Percentiles rank a stretch among this genome's conserved stretches.
phyloP scores from a whole-genome alignment of 305 asterid species.

The Solanum chacoense region DNA sequence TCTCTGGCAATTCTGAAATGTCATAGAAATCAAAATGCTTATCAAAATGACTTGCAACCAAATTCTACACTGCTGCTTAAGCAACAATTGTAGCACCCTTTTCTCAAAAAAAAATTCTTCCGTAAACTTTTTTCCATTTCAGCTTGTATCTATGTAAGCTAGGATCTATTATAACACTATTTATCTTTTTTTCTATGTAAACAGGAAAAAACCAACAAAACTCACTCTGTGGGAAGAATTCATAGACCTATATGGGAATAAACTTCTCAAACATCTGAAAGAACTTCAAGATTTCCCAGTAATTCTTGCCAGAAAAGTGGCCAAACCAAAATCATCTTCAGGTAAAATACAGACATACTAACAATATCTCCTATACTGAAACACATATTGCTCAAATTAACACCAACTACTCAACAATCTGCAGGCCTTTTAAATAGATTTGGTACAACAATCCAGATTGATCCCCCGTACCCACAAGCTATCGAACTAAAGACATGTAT shows the following conservation, averaged over 20 bases:
- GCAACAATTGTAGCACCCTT: not conserved
- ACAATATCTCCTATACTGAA: not conserved
- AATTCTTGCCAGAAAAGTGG: not conserved
- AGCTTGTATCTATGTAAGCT: not conserved
- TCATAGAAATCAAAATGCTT: too few relatives aligned
- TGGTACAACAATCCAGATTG: not conserved
- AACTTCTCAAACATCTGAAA: not conserved
- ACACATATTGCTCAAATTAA: not conserved
- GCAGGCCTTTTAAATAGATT: too few relatives aligned
- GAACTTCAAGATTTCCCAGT: not conserved
- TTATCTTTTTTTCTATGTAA: not conserved
- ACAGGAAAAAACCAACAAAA: not conserved
- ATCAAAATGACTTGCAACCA: too few relatives aligned
- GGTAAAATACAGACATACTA: not conserved
- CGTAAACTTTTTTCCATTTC: not conserved
- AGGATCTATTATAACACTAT: too few relatives aligned
- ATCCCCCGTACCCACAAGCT: not conserved
- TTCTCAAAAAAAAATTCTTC: not conserved
- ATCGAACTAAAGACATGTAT: not conserved
- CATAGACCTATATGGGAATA: not conserved
- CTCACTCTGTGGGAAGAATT: not conserved
- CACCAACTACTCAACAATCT: not conserved
- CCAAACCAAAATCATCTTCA: not conserved
- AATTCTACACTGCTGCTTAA: too few relatives aligned
- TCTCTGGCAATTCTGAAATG: too few relatives aligned